Evolutionary conservation across 768 basidiomycete species (phyloP).

Genomic region (Trametes elegans): DNA sequence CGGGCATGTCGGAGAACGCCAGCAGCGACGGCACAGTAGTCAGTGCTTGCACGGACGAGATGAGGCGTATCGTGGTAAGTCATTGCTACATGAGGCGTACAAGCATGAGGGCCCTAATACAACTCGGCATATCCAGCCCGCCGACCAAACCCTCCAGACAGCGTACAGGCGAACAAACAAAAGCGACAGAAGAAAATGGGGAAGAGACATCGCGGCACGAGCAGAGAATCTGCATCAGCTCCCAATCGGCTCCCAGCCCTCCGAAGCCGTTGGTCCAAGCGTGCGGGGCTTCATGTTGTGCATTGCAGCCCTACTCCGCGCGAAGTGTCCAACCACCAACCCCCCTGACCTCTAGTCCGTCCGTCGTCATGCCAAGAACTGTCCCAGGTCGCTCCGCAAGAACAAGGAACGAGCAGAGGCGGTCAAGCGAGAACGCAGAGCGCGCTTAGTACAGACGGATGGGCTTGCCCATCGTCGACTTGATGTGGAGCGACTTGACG

Average conservation of each 20-base stretch:
- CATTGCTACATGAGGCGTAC: conserved; percentile 17
- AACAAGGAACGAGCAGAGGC: background rate
- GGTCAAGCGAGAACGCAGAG: background rate
- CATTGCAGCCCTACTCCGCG: conserved; percentile 51
- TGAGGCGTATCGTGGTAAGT: conserved; percentile 2
- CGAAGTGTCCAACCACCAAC: conserved; percentile 1
- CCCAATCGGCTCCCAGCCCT: conserved; percentile 79
- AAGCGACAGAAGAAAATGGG: conserved; percentile 5
- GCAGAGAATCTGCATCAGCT: conserved; percentile 62
- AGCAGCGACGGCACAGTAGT: too few species aligned
- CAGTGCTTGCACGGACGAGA: too few species aligned
- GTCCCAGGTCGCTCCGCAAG: conserved; percentile 2
- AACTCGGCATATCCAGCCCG: conserved; percentile 5
- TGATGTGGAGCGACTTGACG: conserved; percentile 97
- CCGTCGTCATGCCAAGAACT: background rate
- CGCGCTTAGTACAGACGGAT: conserved; percentile 80
- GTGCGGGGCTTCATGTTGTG: conserved; percentile 97
- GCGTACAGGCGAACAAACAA: conserved; percentile 7
- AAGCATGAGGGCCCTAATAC: conserved; percentile 16
- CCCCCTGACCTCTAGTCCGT: background rate
- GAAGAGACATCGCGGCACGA: conserved; percentile 20
- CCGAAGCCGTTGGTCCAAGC: conserved; percentile 91
- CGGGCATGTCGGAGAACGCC: too few species aligned
- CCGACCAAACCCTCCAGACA: conserved; percentile 1
- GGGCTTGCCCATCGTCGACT: conserved; percentile 99